These are phyloP conservation scores for Boletus mariae DNA, from an alignment of 1,284 basidiomycete species.

Conservation along the genomic window DNA sequence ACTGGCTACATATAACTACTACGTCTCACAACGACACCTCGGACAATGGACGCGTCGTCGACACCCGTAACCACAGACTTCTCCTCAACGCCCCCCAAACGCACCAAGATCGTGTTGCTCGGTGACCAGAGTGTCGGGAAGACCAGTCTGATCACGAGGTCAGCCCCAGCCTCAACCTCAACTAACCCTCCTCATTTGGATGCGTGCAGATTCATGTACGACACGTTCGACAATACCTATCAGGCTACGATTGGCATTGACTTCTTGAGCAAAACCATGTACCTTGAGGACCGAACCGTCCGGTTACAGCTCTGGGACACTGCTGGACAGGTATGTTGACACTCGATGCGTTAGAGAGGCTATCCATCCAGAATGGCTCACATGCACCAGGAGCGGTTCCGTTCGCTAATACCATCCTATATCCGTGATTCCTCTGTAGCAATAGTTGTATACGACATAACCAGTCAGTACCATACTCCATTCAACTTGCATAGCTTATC, in stretches of 20 bases:
- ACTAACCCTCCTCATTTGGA: not conserved
- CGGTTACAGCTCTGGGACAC: conserved; percentile 99
- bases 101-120: conserved; percentile 94
- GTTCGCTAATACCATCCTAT: conserved; percentile 97
- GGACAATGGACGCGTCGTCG: conserved; percentile 45
- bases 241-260: conserved; percentile 99
- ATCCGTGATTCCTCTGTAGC: conserved; percentile 98
- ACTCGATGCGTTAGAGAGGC: not conserved
- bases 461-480: conserved; percentile 60
- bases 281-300: conserved; percentile 97
- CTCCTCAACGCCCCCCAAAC: conserved; percentile 83
- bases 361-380: not conserved
- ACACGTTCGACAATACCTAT: conserved; percentile 99
- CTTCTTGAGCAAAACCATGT: conserved; percentile 99
- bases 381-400: conserved; percentile 81
- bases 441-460: conserved; percentile 98
- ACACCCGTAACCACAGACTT: conserved; percentile 78
- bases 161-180: conserved; percentile 24
- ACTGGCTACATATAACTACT: not conserved
- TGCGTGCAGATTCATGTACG: conserved; percentile 87
- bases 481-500: not conserved
- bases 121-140: conserved; percentile 94
- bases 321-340: conserved; percentile 77
- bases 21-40: not conserved
- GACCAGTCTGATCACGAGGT: conserved; percentile 97